Evolutionary conservation across 2,329 filamentous ascomycete genomes (phyloP).

Genomic region (Monosporascus cannonballus): DNA sequence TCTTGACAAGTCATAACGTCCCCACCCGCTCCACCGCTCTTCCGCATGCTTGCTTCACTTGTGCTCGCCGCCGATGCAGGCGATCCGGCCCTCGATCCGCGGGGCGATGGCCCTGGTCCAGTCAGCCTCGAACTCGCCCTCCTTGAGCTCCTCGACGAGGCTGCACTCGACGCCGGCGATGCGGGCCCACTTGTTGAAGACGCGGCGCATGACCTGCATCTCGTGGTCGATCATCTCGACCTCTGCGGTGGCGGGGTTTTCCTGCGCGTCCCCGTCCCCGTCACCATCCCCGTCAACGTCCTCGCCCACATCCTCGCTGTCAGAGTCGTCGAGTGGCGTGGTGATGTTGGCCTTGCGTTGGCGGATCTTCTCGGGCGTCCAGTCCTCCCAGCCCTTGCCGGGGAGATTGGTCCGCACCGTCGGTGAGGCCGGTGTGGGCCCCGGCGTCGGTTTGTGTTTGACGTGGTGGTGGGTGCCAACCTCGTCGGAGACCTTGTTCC

Average conservation of each 20-base stretch:
- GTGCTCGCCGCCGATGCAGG: slow-evolving; percentile 17
- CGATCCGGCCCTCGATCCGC: slow-evolving; percentile 69
- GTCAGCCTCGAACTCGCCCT: slow-evolving; percentile 55
- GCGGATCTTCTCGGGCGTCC: slow-evolving; percentile 30
- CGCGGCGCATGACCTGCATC: slow-evolving; percentile 60
- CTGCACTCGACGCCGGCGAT: slow-evolving; percentile 55
- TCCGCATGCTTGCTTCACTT: slow-evolving; percentile 1
- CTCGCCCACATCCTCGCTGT: slow-evolving; percentile 27
- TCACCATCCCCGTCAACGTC: slow-evolving; percentile 19
- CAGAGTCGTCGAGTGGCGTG: slow-evolving; percentile 38
- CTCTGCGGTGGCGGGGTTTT: slow-evolving; percentile 10
- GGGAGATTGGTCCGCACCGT: slow-evolving; percentile 7
- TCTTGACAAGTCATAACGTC: no score
- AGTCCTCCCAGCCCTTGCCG: slow-evolving; percentile 28
- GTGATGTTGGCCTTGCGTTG: slow-evolving; percentile 24
- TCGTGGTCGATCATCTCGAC: slow-evolving; percentile 45
- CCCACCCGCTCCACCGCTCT: no score
- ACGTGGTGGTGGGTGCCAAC: slow-evolving; percentile 46
- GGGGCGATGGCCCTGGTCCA: slow-evolving; percentile 82
- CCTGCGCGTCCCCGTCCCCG: slow-evolving; percentile 18
- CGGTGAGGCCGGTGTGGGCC: slow-evolving; percentile 12
- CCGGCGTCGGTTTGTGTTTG: slow-evolving; percentile 31
- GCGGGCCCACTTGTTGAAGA: slow-evolving; percentile 67
- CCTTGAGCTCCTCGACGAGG: slow-evolving; percentile 48
- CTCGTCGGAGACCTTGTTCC: slow-evolving; percentile 57